Conservation (phyloP, 805 yeast genomes). For the Metschnikowia cerradonensis region DNA sequence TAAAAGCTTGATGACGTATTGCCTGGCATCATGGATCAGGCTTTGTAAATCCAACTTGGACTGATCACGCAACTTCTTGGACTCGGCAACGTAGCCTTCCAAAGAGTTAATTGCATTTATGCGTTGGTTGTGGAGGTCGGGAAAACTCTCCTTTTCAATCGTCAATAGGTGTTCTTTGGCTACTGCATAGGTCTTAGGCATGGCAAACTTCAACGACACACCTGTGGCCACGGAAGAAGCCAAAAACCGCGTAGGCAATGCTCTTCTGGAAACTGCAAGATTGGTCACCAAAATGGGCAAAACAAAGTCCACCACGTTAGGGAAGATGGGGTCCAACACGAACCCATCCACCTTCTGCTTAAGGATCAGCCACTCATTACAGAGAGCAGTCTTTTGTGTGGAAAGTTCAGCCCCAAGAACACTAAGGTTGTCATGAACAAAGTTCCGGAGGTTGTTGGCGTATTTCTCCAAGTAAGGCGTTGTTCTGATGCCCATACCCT, state of each 20-base stretch:
- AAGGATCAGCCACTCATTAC: slow-evolving; percentile 38
- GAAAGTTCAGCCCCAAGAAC: slow-evolving; percentile 40
- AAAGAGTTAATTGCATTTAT: slow-evolving; percentile 14
- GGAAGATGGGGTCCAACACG: slow-evolving; percentile 53
- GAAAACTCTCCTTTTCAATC: slow-evolving; percentile 28
- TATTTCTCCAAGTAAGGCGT: slow-evolving; percentile 45
- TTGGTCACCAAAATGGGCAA: slow-evolving; percentile 57
- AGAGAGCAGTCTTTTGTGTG: slow-evolving; percentile 45
- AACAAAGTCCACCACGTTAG: slow-evolving; percentile 50
- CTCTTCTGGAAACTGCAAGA: slow-evolving; percentile 45
- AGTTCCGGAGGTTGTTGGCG: slow-evolving; percentile 37
- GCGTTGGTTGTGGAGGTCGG: slow-evolving; percentile 30
- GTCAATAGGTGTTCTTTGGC: slow-evolving; percentile 16
- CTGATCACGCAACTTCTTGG: slow-evolving; percentile 8
- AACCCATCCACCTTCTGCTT: slow-evolving; percentile 27
- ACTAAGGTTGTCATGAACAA: slow-evolving; percentile 34
- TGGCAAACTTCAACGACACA: slow-evolving; percentile 38
- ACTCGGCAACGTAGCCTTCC: slow-evolving; percentile 11
- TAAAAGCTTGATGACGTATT: slow-evolving; percentile 9
- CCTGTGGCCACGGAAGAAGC: slow-evolving; percentile 51
- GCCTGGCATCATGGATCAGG: slow-evolving; percentile 17
- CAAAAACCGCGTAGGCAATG: slow-evolving; percentile 47
- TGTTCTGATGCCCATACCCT: slow-evolving; percentile 54
- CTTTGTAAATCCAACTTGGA: slow-evolving; percentile 15
- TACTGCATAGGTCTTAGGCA: slow-evolving; percentile 38